Conservation (phyloP, 345 rosid genomes). For the Ceriops tagal region DNA sequence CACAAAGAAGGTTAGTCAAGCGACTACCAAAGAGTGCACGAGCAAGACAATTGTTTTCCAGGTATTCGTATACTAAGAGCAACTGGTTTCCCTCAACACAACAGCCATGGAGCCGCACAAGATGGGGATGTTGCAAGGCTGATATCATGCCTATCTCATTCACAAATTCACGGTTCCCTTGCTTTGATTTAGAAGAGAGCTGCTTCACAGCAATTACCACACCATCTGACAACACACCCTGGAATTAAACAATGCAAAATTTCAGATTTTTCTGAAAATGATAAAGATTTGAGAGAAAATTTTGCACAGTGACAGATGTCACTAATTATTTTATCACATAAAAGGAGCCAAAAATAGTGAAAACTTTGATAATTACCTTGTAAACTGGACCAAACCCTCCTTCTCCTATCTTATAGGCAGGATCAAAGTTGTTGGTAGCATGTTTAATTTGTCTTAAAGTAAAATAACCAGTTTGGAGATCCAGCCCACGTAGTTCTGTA, state of each 20-base stretch:
- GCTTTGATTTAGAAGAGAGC: slow-evolving; percentile 13
- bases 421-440: slow-evolving; percentile 32
- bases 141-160: slow-evolving; percentile 20
- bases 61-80: slow-evolving; percentile 12
- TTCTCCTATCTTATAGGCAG: slow-evolving; percentile 35
- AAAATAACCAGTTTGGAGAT: slow-evolving; percentile 22
- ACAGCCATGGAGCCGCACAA: slow-evolving; percentile 14
- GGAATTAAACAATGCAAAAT: slow-evolving; percentile 13
- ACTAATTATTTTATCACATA: background rate
- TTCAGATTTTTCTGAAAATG: slow-evolving; percentile 1
- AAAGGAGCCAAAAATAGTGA: background rate
- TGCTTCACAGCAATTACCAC: slow-evolving; percentile 9
- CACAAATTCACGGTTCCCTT: slow-evolving; percentile 17
- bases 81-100: slow-evolving; percentile 15
- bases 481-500: slow-evolving; percentile 8
- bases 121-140: slow-evolving; percentile 17
- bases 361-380: slow-evolving; percentile 20
- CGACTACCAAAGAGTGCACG: slow-evolving; percentile 11
- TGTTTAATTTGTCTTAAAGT: slow-evolving; percentile 7
- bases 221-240: slow-evolving; percentile 19
- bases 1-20: background rate
- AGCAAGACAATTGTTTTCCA: slow-evolving; percentile 17
- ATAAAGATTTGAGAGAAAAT: background rate
- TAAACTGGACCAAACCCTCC: slow-evolving; percentile 38
- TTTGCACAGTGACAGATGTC: too few relatives aligned